A percentile compares a stretch with the other conserved stretches of the same genome.
phyloP scores from a whole-genome alignment of 2,329 filamentous ascomycete species.

The Epichloe aotearoae region DNA sequence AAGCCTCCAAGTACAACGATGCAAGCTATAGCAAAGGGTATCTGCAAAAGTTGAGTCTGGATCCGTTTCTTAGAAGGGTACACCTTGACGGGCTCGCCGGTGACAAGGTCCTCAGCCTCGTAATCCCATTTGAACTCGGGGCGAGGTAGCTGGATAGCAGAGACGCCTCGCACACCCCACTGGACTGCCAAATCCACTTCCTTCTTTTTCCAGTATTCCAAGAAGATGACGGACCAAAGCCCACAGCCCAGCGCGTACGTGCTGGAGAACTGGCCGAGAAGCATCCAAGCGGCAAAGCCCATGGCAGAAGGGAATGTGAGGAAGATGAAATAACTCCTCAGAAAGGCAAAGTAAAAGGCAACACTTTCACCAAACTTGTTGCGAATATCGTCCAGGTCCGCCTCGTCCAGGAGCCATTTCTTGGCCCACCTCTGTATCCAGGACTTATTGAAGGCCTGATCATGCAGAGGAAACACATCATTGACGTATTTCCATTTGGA shows the following conservation, averaged over 20 bases:
- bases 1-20: slow-evolving; percentile 61
- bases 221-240: slow-evolving; percentile 80
- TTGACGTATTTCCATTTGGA: slow-evolving; percentile 62
- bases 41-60: slow-evolving; percentile 61
- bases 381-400: slow-evolving; percentile 61
- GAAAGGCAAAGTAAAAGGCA: slow-evolving; percentile 86
- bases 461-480: slow-evolving; percentile 67
- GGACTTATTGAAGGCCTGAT: slow-evolving; percentile 58
- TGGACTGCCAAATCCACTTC: slow-evolving; percentile 74
- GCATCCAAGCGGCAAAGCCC: slow-evolving; percentile 63
- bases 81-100: slow-evolving; percentile 62
- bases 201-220: slow-evolving; percentile 94
- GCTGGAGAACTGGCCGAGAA: slow-evolving; percentile 75
- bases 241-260: slow-evolving; percentile 67
- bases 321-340: slow-evolving; percentile 81
- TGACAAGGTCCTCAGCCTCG: slow-evolving; percentile 64
- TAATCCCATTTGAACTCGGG: slow-evolving; percentile 69
- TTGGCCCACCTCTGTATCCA: slow-evolving; percentile 66
- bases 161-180: slow-evolving; percentile 82
- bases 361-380: slow-evolving; percentile 71
- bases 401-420: slow-evolving; percentile 52
- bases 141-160: slow-evolving; percentile 63
- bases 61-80: slow-evolving; percentile 68
- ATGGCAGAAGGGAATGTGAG: slow-evolving; percentile 69
- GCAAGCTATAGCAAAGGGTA: slow-evolving; percentile 73